These are phyloP conservation scores for Alternaria solani DNA, from an alignment of 2,329 filamentous ascomycete species.

Conservation along the genomic window DNA sequence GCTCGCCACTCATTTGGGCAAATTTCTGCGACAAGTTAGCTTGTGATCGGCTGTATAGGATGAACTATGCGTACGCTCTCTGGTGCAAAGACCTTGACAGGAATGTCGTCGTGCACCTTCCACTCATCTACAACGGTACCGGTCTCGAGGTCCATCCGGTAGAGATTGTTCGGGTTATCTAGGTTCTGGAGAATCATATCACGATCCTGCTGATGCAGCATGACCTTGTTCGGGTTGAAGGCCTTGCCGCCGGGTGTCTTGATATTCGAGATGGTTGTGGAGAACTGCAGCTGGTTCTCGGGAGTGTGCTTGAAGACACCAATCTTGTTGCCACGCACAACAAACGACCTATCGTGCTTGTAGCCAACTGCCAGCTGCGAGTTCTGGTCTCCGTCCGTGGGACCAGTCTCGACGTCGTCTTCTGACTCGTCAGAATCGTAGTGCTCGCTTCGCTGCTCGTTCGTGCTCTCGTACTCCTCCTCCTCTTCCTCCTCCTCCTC, in stretches of 20 bases:
- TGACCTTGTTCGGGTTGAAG: constrained; percentile 95
- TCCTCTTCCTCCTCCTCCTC: constrained; percentile 64
- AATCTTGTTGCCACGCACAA: constrained; percentile 96
- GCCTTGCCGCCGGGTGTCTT: constrained; percentile 81
- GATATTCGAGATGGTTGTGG: constrained; percentile 96
- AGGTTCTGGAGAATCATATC: constrained; percentile 89
- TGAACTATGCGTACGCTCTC: constrained; percentile 68
- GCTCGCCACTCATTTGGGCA: constrained; percentile 92
- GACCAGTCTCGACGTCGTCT: constrained; percentile 72
- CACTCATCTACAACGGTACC: constrained; percentile 98
- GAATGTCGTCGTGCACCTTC: constrained; percentile 97
- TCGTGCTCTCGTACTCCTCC: constrained; percentile 69
- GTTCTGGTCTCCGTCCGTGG: constrained; percentile 84
- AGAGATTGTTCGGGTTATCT: constrained; percentile 86
- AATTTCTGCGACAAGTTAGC: constrained; percentile 73
- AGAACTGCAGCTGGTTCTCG: constrained; percentile 93
- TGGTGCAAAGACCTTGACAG: constrained; percentile 88
- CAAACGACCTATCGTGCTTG: constrained; percentile 96
- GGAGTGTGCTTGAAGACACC: constrained; percentile 97
- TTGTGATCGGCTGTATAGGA: not conserved
- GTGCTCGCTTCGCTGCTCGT: constrained; percentile 75
- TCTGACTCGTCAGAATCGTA: constrained; percentile 82
- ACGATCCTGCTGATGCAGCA: constrained; percentile 89
- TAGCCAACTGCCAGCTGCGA: constrained; percentile 95
- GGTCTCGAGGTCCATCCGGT: constrained; percentile 96